phyloP scores from a whole-genome alignment of 2,329 filamentous ascomycete species.

The Colletotrichum falcatum region DNA sequence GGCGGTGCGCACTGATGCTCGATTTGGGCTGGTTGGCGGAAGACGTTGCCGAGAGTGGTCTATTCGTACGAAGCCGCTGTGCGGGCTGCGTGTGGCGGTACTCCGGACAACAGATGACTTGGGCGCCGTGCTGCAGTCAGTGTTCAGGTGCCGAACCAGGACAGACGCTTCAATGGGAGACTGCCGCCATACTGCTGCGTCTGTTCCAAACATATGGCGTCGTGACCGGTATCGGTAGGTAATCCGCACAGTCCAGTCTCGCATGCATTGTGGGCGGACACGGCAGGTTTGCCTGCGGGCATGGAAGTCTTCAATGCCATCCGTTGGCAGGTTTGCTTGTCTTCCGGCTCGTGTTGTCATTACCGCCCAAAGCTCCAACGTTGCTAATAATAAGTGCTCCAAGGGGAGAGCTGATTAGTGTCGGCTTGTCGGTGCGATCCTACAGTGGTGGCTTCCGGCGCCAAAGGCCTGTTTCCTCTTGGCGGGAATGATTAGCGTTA shows the following conservation, averaged over 20 bases:
- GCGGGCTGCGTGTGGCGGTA: too few species aligned
- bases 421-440: conserved; percentile 28
- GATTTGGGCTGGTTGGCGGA: conserved; percentile 16
- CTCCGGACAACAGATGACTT: too few species aligned
- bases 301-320: neutral
- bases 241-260: too few species aligned
- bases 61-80: too few species aligned
- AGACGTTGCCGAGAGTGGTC: conserved; percentile 16
- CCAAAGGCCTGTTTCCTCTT: neutral
- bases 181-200: too few species aligned
- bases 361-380: too few species aligned
- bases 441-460: neutral
- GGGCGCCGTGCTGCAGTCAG: neutral
- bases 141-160: neutral
- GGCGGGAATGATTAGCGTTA: neutral
- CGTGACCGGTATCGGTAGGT: neutral
- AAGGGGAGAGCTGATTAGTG: conserved; percentile 5
- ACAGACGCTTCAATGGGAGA: too few species aligned
- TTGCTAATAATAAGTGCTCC: conserved; percentile 1
- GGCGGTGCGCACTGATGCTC: neutral
- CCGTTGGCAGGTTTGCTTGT: neutral
- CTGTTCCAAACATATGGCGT: neutral
- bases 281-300: too few species aligned
- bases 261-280: too few species aligned
- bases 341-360: neutral